Conservation (phyloP, 345 rosid species). For the Balakata baccata region DNA sequence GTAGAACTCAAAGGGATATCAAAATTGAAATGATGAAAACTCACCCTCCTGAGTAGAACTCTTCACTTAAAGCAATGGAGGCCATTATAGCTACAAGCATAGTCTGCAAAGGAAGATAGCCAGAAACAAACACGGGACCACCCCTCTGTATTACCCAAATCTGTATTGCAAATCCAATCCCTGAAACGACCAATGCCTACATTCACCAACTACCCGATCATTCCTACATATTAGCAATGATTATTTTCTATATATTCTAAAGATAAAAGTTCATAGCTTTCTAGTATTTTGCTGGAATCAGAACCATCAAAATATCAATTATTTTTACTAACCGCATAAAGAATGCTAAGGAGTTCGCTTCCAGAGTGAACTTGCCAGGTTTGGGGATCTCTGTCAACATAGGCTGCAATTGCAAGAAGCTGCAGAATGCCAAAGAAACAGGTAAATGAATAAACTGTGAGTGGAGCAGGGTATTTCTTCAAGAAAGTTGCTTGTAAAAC, state of each 20-base stretch:
- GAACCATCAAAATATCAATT: no score
- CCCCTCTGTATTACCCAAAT: slow-evolving; percentile 59
- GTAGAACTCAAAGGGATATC: neutral
- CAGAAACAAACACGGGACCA: slow-evolving; percentile 66
- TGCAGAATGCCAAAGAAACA: slow-evolving; percentile 69
- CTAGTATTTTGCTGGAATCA: no score
- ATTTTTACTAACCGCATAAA: slow-evolving; percentile 51
- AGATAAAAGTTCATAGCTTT: neutral
- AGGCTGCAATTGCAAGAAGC: slow-evolving; percentile 54
- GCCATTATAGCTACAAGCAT: slow-evolving; percentile 59
- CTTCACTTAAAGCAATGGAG: slow-evolving; percentile 53
- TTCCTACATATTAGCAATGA: neutral
- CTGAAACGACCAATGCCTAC: slow-evolving; percentile 57
- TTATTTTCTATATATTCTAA: neutral
- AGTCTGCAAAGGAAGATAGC: slow-evolving; percentile 57
- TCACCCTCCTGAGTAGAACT: slow-evolving; percentile 63
- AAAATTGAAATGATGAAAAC: slow-evolving; percentile 6
- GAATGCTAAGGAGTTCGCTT: slow-evolving; percentile 47
- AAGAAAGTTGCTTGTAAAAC: slow-evolving; percentile 70
- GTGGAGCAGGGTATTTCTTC: slow-evolving; percentile 79
- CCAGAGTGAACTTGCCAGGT: slow-evolving; percentile 54
- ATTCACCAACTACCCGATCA: slow-evolving; percentile 5
- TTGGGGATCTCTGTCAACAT: slow-evolving; percentile 50
- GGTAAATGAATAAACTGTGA: slow-evolving; percentile 60
- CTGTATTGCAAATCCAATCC: slow-evolving; percentile 60